These are phyloP conservation scores for Podospora sp. DNA, from an alignment of 495 filamentous ascomycete genomes.

Conservation along the genomic window DNA sequence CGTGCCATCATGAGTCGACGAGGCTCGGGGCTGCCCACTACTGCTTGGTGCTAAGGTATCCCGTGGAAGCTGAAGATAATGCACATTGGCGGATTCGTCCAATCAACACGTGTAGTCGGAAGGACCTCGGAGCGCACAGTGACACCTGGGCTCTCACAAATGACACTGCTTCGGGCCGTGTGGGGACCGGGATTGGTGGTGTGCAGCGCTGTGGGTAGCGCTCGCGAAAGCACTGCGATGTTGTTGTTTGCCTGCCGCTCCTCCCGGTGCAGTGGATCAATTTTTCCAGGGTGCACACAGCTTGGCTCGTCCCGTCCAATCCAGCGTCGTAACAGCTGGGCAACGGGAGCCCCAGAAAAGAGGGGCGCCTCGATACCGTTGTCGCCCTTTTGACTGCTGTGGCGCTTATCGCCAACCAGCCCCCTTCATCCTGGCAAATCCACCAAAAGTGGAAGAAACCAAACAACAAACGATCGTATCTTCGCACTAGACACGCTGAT, in stretches of 20 bases:
- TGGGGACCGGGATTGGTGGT: background rate
- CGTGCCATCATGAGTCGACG: constrained; percentile 1
- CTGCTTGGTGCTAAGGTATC: too few species aligned
- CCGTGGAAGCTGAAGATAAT: constrained; percentile 18
- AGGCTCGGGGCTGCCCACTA: background rate
- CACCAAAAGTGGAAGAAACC: constrained; percentile 18
- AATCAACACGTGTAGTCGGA: constrained; percentile 14
- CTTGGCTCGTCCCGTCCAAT: background rate
- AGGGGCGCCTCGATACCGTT: constrained; percentile 2
- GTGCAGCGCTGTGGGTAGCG: background rate
- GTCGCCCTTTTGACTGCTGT: constrained; percentile 3
- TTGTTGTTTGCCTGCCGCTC: constrained; percentile 2
- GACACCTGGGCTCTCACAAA: background rate
- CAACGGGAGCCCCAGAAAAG: background rate
- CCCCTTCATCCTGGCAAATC: constrained; percentile 1
- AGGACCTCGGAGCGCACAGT: background rate
- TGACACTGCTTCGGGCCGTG: constrained; percentile 1
- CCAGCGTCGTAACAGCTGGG: constrained; percentile 3
- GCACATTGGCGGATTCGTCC: constrained; percentile 2
- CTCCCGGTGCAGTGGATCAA: constrained; percentile 1
- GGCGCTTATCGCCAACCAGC: constrained; percentile 7
- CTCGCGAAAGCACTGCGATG: background rate
- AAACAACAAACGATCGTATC: constrained; percentile 17
- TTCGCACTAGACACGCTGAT: background rate
- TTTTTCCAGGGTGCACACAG: constrained; percentile 1